Percentiles rank a stretch among this genome's conserved stretches.
These are phyloP conservation scores for Quercus cerris DNA, from an alignment of 306 rosid species.

Conservation along the genomic window DNA sequence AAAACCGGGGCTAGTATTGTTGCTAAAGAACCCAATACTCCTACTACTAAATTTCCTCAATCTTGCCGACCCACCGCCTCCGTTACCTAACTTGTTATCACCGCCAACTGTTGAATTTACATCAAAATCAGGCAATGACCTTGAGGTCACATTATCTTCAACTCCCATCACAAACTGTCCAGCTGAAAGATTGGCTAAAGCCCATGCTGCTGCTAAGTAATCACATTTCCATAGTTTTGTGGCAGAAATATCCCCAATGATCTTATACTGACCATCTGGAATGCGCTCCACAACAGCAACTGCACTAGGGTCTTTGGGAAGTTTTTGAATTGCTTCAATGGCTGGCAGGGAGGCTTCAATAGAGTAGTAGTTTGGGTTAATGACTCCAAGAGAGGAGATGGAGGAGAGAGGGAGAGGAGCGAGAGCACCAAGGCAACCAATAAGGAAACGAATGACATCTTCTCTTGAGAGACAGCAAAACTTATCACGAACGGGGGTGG, in stretches of 20 bases:
- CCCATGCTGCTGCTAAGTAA: slow-evolving; percentile 89
- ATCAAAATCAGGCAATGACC: slow-evolving; percentile 37
- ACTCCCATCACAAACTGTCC: slow-evolving; percentile 99
- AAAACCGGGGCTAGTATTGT: slow-evolving; percentile 35
- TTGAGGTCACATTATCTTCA: slow-evolving; percentile 67
- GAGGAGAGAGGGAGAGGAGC: slow-evolving; percentile 96
- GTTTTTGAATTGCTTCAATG: slow-evolving; percentile 50
- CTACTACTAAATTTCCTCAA: slow-evolving; percentile 74
- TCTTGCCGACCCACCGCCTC: slow-evolving; percentile 39
- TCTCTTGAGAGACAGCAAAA: slow-evolving; percentile 94
- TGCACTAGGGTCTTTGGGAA: slow-evolving; percentile 27
- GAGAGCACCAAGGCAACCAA: slow-evolving; percentile 95
- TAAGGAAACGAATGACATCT: slow-evolving; percentile 91
- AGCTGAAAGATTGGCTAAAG: slow-evolving; percentile 78
- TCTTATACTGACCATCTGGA: no score
- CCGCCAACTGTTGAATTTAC: slow-evolving; percentile 39
- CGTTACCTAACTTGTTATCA: slow-evolving; percentile 28
- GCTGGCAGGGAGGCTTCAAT: slow-evolving; percentile 75
- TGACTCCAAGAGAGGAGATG: slow-evolving; percentile 65
- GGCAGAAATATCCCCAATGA: no score
- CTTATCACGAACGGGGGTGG: slow-evolving; percentile 40
- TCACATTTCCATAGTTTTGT: slow-evolving; percentile 84
- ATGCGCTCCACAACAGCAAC: no score
- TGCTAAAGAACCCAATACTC: slow-evolving; percentile 70
- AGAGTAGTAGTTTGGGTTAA: slow-evolving; percentile 63